Base-by-base conservation (phyloP, 2,329 filamentous ascomycete species). In the Paraphaeosphaeria minitans region DNA sequence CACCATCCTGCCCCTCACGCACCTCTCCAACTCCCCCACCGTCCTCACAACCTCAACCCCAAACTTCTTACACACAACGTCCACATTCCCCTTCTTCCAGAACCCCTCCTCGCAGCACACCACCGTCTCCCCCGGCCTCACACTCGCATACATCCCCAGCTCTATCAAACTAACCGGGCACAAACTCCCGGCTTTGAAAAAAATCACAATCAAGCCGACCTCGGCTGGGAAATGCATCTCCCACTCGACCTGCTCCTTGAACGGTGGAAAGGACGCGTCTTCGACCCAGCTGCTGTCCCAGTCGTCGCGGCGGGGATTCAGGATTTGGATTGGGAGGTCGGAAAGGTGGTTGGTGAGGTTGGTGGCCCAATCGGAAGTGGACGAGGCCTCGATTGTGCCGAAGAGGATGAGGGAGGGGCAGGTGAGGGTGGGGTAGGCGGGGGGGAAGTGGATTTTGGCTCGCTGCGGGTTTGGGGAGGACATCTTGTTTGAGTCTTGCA, bases 231-330 rank as follows among this genome's bases (percentile, higher is more conserved):
- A 83, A 43, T 84, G 80, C 41, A 89, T 79, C 70, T 89, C 87
- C 86, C 87, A 89, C 43, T 80, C 74, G 0, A 85, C 80, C 70
- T 89, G 87, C 57, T 84, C 77, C n/a, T 74, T 76, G 72, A 84
- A 89, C 0, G 78, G 80, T 2, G 66, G 61, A 58, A 81, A 83
- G 0, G 75, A 70, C 19, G 81, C 74, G 50, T 86, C 81, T 66
- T 89, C 84, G 10, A 64, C 68, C 86, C 86, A 89, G 0, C 77
- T 81, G 19, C 68, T 70, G 67, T 87, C 82, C 87, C 87, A 89
- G 70, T 86, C 84, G 21, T 75, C 53, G 3, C 85, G 81, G 10
- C 80, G 74, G 0, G 87, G 87, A 61, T 89, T 84, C 66, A 84
- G 78, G 59, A 89, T 77, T 3, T 83, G 84, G 57, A 88, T 69